Evolutionary conservation across 2,329 filamentous ascomycete species (phyloP).

Genomic region (Exophiala alcalophila): DNA sequence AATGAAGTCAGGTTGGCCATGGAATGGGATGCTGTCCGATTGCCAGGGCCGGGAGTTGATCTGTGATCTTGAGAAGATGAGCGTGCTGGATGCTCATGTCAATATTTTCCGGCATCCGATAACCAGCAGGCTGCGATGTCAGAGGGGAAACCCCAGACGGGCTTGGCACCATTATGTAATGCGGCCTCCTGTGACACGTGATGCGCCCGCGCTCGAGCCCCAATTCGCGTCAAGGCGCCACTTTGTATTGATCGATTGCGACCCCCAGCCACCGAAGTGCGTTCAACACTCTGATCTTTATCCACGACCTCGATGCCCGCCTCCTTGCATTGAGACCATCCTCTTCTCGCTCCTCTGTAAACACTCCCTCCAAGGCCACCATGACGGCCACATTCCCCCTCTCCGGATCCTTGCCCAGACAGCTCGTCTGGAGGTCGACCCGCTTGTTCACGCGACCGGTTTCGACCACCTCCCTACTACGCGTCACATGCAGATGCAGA

Average conservation of each 20-base stretch:
- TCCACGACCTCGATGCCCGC: conserved; percentile 13
- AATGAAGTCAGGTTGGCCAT: too few relatives aligned
- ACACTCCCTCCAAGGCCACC: conserved; percentile 10
- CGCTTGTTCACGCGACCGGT: conserved; percentile 29
- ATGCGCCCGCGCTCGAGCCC: too few relatives aligned
- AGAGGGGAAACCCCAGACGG: too few relatives aligned
- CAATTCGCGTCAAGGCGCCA: conserved; percentile 9
- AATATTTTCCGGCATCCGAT: too few relatives aligned
- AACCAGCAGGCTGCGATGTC: too few relatives aligned
- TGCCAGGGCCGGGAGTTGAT: conserved; percentile 1
- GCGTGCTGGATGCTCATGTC: too few relatives aligned
- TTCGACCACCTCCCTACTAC: conserved; percentile 22
- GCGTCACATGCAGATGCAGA: conserved; percentile 25
- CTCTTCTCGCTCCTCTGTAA: conserved; percentile 3
- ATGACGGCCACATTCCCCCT: conserved; percentile 25
- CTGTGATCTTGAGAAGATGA: too few relatives aligned
- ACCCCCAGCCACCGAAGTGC: conserved; percentile 21
- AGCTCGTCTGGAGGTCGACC: conserved; percentile 21
- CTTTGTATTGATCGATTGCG: too few relatives aligned
- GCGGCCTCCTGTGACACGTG: too few relatives aligned
- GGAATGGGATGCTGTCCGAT: too few relatives aligned
- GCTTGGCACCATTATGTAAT: too few relatives aligned
- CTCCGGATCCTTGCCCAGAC: conserved; percentile 24
- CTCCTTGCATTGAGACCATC: conserved; percentile 15
- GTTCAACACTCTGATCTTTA: conserved; percentile 2